A percentile compares a stretch with the other conserved stretches of the same genome.
Evolutionary conservation across 257 asterid genomes (phyloP).

Genomic region (Handroanthus guayacan): DNA sequence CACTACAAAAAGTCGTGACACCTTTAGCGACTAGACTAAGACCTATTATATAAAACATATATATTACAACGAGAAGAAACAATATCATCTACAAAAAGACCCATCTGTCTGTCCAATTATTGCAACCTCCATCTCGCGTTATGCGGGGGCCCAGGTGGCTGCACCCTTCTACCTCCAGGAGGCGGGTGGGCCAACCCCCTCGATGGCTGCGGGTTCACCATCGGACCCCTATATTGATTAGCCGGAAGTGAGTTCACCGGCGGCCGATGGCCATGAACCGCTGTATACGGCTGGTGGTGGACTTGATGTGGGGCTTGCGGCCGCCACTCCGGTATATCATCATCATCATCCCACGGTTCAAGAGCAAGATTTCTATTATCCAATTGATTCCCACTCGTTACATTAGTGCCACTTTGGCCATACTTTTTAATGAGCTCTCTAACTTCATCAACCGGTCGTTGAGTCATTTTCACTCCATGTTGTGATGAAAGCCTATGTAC

Average conservation of each 20-base stretch:
- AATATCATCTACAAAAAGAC: neutral
- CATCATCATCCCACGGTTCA: slow-evolving; percentile 82
- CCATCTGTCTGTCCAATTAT: neutral
- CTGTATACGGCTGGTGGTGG: slow-evolving; percentile 16
- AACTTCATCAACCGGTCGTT: slow-evolving; percentile 69
- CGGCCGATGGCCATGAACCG: slow-evolving; percentile 28
- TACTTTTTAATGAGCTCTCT: slow-evolving; percentile 86
- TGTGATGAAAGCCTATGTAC: slow-evolving; percentile 37
- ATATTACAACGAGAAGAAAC: neutral
- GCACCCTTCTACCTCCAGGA: slow-evolving; percentile 20
- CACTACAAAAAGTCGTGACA: neutral
- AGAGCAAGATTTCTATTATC: slow-evolving; percentile 52
- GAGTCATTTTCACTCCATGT: slow-evolving; percentile 38
- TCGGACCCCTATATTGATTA: neutral
- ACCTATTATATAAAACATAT: neutral
- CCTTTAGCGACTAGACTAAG: neutral
- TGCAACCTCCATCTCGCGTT: slow-evolving; percentile 35
- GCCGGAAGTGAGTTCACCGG: slow-evolving; percentile 15
- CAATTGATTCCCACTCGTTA: slow-evolving; percentile 32
- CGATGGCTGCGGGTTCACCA: neutral
- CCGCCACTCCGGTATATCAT: slow-evolving; percentile 90
- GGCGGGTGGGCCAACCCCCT: slow-evolving; percentile 11
- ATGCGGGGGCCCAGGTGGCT: slow-evolving; percentile 25
- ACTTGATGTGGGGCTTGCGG: slow-evolving; percentile 54
- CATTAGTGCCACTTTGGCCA: slow-evolving; percentile 59